Evolutionary conservation across 257 asterid genomes (phyloP), one percentile per base, ranked within the genome.

Genomic region (Thymus mandschuricus): DNA sequence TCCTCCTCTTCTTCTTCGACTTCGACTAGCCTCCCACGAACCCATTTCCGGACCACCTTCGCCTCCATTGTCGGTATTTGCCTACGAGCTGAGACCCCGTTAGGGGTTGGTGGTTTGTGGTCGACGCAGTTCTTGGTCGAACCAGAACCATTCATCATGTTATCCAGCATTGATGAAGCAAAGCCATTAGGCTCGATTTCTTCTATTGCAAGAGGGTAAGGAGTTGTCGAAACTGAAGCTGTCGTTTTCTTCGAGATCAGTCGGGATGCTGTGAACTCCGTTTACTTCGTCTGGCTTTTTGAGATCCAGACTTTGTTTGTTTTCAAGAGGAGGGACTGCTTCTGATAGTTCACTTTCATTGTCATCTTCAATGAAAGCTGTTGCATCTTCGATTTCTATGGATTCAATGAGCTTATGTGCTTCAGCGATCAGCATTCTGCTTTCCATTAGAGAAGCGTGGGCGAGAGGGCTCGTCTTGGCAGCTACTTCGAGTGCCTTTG

Each of bases 21-120:
- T 71, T 89, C 96, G 27, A 94, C 86, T 77, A 94, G 90, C 80
- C 87, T 86, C 76, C 99, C 99, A 1, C 90, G 83, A 34, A 94
- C 87, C 97, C 99, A 91, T 83, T 86, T 89, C 92, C 85, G 89
- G 69, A 66, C 66, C 12, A 43, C 38, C 30, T 66, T 81, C 54
- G 56, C 76, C 40, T 65, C 68, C 33, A 63, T 69, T n/a, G n/a
- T n/a, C n/a, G 72, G 69, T 10, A 48, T 54, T 46, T 76, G 40
- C 12, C 64, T 55, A 11, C 49, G 57, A 34, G 66, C 79, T 30
- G 33, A 29, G 38, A 27, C 59, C 49, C 85, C 84, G 38, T 81
- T 84, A 31, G 70, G 68, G 48, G 48, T 81, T 10, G 71, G 68
- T 10, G 71, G 68, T 68, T 66, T 59, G 8, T 33, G 48, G 56